Base-by-base conservation (phyloP, 2,329 filamentous ascomycete species). In the Pezicula radicicola region DNA sequence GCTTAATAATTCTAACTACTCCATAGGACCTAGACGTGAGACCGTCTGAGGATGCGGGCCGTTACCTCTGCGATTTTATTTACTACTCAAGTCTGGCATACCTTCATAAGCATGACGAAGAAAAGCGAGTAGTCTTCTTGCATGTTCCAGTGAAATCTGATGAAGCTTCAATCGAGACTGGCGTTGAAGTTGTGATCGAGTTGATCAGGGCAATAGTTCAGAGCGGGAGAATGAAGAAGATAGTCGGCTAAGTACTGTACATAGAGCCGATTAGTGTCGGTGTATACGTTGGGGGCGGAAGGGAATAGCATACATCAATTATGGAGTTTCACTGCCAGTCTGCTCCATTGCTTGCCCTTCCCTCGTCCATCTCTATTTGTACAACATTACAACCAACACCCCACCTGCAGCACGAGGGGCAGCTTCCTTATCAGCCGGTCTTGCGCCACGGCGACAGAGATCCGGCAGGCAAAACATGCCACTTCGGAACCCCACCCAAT, bases 51-150 rank as follows among this genome's bases (percentile, higher is more conserved):
- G 85, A 92, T 58, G 83, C 88, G 0, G 88, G 88, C 3, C 79
- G 78, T 18, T 92, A 87, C 66, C 74, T 91, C 15, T 92, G 88
- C 69, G 88, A 92, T 65, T 92, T 89, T 63, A 90, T 88, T 59
- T 89, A 87, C 68, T 91, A 84, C 68, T 83, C 81, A 6, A 88
- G 83, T 55, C 67, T 91, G 59, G 76, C 85, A 18, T 72, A 83
- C 52, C 69, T 83, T 35, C 73, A 71, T 60, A 78, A 76, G 63
- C 67, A 72, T 44, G 62, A 72, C 42, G 65, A 74, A 54, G 69
- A 71, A 18, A 71, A 71, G 50, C 78, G 78, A 51, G 82, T 88
- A 5, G 68, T 85, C 2, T 92, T 92, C 66, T 70, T 91, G 48
- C 88, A 92, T 67, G 87, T 92, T 1, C 88, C 88, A 0, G 76